phyloP scores from a whole-genome alignment of 208 protist genomes.

The Trypanosoma conorhini region DNA sequence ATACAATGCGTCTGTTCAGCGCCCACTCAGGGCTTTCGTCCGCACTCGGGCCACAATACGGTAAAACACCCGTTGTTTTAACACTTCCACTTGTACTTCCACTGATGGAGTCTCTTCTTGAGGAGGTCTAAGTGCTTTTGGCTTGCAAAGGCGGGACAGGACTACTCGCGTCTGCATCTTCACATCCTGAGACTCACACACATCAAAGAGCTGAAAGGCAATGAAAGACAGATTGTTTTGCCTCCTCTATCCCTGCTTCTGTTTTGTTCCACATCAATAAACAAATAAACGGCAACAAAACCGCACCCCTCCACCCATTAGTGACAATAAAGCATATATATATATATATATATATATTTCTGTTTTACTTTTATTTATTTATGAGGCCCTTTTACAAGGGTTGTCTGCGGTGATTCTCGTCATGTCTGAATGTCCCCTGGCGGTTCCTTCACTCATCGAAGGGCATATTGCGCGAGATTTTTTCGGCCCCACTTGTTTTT shows the following conservation, averaged over 20 bases:
- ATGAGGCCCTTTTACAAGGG: neutral
- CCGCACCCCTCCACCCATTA: no score
- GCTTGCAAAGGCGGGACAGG: neutral
- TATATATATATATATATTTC: no score
- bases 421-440: neutral
- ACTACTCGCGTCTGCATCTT: neutral
- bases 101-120: conserved; percentile 37
- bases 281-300: no score
- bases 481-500: conserved; percentile 1
- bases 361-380: no score
- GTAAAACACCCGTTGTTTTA: conserved; percentile 35
- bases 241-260: no score
- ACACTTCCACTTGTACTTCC: conserved; percentile 41
- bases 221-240: no score
- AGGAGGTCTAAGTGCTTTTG: conserved; percentile 16
- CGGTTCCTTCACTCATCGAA: neutral
- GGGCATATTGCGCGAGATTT: neutral
- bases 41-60: conserved; percentile 36
- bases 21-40: conserved; percentile 35
- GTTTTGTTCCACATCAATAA: no score
- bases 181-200: neutral
- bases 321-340: no score
- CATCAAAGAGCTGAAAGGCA: neutral
- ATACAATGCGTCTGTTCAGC: conserved; percentile 32
- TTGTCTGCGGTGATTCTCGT: neutral